Evolutionary conservation across 1,284 basidiomycete genomes (phyloP).

Genomic region (Acaromyces ingoldii): DNA sequence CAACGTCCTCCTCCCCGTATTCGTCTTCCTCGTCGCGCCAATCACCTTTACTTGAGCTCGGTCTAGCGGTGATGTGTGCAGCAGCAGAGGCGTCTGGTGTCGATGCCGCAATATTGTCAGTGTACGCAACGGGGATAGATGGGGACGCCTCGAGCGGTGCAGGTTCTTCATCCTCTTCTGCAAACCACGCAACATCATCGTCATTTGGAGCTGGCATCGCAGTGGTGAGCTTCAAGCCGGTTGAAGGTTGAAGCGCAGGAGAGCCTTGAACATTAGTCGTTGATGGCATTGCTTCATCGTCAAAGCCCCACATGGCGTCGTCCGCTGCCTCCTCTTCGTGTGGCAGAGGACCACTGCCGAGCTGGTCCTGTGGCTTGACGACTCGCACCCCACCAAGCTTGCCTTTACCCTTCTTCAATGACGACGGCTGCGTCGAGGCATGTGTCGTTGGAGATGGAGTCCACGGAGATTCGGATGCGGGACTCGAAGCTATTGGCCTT

Average conservation of each 20-base stretch:
- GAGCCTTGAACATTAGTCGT: neutral
- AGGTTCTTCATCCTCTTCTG: slow-evolving; percentile 2
- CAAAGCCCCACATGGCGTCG: slow-evolving; percentile 31
- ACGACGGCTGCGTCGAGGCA: too few species aligned
- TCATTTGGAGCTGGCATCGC: neutral
- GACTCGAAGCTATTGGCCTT: too few species aligned
- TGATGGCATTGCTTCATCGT: slow-evolving; percentile 23
- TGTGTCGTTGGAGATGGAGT: too few species aligned
- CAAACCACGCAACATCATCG: slow-evolving; percentile 10
- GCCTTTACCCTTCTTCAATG: neutral
- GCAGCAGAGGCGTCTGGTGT: neutral
- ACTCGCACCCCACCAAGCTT: slow-evolving; percentile 22
- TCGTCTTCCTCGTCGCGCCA: too few species aligned
- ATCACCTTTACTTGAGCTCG: too few species aligned
- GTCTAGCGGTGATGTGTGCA: too few species aligned
- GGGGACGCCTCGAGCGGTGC: neutral
- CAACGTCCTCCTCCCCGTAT: slow-evolving; percentile 2
- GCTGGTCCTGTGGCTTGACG: slow-evolving; percentile 30
- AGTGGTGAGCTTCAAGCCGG: neutral
- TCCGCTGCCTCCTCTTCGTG: slow-evolving; percentile 21
- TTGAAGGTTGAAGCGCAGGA: neutral
- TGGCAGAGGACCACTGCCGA: slow-evolving; percentile 36
- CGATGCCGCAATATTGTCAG: neutral
- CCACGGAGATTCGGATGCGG: neutral
- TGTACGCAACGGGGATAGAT: neutral